Evolutionary conservation across 139 green algal genomes (phyloP).

Genomic region (Volvox africanus): DNA sequence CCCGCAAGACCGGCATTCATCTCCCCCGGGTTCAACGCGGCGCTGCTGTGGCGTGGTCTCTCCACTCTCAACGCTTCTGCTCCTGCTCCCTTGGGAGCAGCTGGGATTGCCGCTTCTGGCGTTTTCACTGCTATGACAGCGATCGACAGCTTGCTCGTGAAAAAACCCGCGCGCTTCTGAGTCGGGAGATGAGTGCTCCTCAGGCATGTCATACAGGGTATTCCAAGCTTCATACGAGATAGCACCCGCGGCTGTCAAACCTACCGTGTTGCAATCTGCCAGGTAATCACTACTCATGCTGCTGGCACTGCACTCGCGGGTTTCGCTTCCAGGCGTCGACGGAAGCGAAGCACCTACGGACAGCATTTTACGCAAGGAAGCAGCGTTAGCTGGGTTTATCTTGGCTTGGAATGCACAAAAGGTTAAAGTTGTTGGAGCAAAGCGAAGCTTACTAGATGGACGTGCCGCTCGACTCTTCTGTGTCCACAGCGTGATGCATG

Average conservation of each 20-base stretch:
- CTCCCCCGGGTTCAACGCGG: neutral
- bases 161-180: neutral
- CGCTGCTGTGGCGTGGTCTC: too few relatives aligned
- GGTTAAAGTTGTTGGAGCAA: too few relatives aligned
- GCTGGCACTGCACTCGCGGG: neutral
- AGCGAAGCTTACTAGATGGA: too few relatives aligned
- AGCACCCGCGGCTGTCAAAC: too few relatives aligned
- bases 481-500: too few relatives aligned
- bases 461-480: too few relatives aligned
- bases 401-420: too few relatives aligned
- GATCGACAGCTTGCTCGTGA: neutral
- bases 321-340: neutral
- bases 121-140: neutral
- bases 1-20: neutral
- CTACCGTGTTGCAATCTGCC: too few relatives aligned
- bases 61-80: too few relatives aligned
- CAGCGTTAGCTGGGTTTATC: too few relatives aligned
- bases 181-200: neutral
- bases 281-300: too few relatives aligned
- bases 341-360: conserved; percentile 6
- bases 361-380: neutral
- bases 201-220: neutral
- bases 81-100: neutral
- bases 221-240: neutral
- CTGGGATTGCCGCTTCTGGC: neutral